Base-by-base conservation (phyloP, 202 grass and related monocot species). In the Elaeis oleifera region DNA sequence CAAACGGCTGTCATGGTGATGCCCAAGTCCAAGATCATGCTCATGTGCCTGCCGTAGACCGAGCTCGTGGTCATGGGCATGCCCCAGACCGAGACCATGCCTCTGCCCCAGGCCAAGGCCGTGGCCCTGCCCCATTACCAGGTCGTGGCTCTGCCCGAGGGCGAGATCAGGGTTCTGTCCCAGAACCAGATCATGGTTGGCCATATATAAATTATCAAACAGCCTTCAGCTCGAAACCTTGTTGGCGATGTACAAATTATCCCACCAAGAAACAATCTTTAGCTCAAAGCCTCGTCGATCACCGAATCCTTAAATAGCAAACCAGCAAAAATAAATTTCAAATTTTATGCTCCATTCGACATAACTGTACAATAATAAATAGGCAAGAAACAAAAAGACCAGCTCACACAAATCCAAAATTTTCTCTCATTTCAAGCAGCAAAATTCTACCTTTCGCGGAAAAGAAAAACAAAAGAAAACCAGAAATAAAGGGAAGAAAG, bases 131-230 rank as follows among this genome's bases (percentile, higher is more conserved):
- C 69, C 56, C n/a, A 90, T 74, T 61, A 78, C 79, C 4, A 96
- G 73, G 51, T 54, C 75, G 16, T 88, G 87, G 5, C 80, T 69
- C 20, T 87, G 84, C 32, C 77, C 65, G 18, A 96, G 79, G 13
- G 64, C 92, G 0, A 91, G 62, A 13, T 65, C 80, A 16, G 87
- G 84, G 23, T 73, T 78, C 55, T 90, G 81, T 19, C 59, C 66
- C 20, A 77, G 71, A n/a, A 76, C 88, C 36, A 97, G 83, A 73
- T 85, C 88, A 54, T 92, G 88, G 74, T 78, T 89, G 6, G 94
- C 85, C 94, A 97, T 97, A 56, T 52, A 29, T 17, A 59, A 69
- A 74, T 76, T 73, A 20, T 6, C 55, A 60, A 60, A 57, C 27
- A 16, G 24, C 66, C 54, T 63, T 59, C 59, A 66, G 23, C 61